Evolutionary conservation across 495 filamentous ascomycete genomes (phyloP).

Genomic region (Talaromyces nanjingensis): DNA sequence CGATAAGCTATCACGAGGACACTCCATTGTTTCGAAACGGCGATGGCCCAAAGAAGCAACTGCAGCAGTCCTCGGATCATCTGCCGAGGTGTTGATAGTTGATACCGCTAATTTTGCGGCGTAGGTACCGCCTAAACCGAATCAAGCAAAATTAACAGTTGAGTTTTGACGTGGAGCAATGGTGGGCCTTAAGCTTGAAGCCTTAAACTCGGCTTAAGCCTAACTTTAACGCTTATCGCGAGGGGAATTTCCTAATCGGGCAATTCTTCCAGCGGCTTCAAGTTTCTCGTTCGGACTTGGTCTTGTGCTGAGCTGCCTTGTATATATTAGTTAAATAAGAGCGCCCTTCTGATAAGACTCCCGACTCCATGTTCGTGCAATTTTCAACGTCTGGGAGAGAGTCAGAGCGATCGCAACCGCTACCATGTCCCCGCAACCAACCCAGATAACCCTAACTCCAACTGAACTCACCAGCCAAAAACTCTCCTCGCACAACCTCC

Average conservation of each 20-base stretch:
- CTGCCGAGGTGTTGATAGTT: background rate
- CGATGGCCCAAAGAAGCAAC: background rate
- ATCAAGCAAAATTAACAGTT: background rate
- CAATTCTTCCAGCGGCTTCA: background rate
- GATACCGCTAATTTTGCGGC: background rate
- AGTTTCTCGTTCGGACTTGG: background rate
- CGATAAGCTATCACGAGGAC: background rate
- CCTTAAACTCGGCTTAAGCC: background rate
- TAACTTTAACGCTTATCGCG: too few relatives aligned
- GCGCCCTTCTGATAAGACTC: background rate
- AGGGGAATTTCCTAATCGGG: background rate
- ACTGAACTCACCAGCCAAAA: conserved; percentile 12
- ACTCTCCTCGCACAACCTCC: conserved; percentile 34
- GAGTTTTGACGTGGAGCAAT: background rate
- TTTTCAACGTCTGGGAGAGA: background rate
- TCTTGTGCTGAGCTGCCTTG: background rate
- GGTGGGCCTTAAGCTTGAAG: background rate
- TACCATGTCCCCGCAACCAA: background rate
- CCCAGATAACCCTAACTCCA: conserved; percentile 8
- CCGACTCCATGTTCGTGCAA: background rate
- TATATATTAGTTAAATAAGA: background rate
- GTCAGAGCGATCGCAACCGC: background rate
- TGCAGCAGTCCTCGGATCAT: background rate
- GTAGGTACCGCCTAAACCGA: background rate
- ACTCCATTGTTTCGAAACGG: background rate